phyloP scores from a whole-genome alignment of 2,329 filamentous ascomycete species.

The Fusarium sp. region DNA sequence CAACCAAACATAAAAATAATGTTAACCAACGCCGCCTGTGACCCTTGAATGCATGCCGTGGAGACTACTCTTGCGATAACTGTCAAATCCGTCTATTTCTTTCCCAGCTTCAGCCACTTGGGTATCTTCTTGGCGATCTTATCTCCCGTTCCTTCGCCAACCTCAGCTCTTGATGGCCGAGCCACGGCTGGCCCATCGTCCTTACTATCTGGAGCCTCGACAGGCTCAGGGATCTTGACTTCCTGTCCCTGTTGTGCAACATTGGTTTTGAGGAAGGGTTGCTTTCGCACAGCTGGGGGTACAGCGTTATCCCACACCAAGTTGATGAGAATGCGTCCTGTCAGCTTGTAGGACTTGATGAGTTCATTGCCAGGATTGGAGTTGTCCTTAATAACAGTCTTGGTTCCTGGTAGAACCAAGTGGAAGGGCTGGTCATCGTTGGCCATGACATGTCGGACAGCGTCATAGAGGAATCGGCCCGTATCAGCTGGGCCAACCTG shows the following conservation, averaged over 20 bases:
- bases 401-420: conserved; percentile 72
- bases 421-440: conserved; percentile 75
- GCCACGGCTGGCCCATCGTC: conserved; percentile 37
- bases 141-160: conserved; percentile 53
- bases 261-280: conserved; percentile 68
- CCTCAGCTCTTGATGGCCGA: conserved; percentile 49
- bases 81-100: conserved; percentile 63
- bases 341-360: conserved; percentile 79
- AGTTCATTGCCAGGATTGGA: conserved; percentile 64
- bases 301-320: conserved; percentile 79
- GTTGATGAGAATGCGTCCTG: conserved; percentile 78
- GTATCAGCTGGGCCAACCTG: conserved; percentile 77
- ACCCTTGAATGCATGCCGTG: conserved; percentile 10
- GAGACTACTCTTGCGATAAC: background rate
- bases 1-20: background rate
- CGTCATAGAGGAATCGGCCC: conserved; percentile 77
- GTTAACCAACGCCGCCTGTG: conserved; percentile 29
- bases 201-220: conserved; percentile 56
- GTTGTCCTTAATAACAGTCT: conserved; percentile 61
- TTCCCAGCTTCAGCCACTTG: conserved; percentile 81
- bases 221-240: conserved; percentile 72
- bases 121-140: conserved; percentile 80
- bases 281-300: conserved; percentile 64
- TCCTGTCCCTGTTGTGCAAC: conserved; percentile 73
- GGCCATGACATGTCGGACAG: conserved; percentile 79